Conservation (phyloP, 1,139 yeast genomes). For the Kurtzmaniella quercitrusa region DNA sequence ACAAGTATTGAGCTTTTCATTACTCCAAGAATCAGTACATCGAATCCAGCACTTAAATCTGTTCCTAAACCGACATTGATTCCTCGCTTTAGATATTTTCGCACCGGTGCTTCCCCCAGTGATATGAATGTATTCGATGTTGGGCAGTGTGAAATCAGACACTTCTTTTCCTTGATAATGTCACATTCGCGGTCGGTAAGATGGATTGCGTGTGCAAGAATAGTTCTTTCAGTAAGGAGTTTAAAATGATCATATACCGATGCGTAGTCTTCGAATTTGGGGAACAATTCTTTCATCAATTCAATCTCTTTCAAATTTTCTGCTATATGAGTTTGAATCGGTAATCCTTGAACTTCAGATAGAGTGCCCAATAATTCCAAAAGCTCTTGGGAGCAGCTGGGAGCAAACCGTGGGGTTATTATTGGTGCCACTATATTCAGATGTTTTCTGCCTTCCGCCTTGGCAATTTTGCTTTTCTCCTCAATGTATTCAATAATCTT, state of each 20-base stretch:
- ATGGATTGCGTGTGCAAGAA: conserved; percentile 88
- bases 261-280: conserved; percentile 65
- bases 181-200: conserved; percentile 60
- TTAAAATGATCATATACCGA: conserved; percentile 69
- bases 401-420: conserved; percentile 92
- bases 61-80: conserved; percentile 86
- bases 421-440: conserved; percentile 44
- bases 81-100: conserved; percentile 56
- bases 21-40: conserved; percentile 70
- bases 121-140: conserved; percentile 84
- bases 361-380: conserved; percentile 62
- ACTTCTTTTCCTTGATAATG: conserved; percentile 46
- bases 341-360: conserved; percentile 47
- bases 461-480: conserved; percentile 9
- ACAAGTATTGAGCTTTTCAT: conserved; percentile 80
- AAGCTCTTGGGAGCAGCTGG: conserved; percentile 68
- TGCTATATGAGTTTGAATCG: conserved; percentile 85
- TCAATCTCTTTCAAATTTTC: conserved; percentile 75
- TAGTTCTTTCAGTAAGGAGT: conserved; percentile 60
- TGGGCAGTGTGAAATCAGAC: conserved; percentile 93
- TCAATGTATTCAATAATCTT: conserved; percentile 56
- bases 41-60: conserved; percentile 89
- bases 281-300: conserved; percentile 73
- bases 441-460: not conserved
- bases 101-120: conserved; percentile 85